A percentile compares a stretch with the other conserved stretches of the same genome.
Conservation (phyloP, 768 basidiomycete species). For the Russula sp. region DNA sequence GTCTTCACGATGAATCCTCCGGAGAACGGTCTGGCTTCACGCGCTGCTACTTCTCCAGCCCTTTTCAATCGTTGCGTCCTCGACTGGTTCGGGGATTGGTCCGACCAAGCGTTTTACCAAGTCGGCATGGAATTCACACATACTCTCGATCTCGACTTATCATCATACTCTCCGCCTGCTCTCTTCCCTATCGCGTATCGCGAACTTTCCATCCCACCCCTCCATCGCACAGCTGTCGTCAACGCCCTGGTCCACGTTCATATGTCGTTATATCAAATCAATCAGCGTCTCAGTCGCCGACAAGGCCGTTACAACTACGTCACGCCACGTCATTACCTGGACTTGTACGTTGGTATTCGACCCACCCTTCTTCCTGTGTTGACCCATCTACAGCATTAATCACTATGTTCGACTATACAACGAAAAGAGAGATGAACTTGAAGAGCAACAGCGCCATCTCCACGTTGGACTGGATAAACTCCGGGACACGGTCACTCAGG, state of each 20-base stretch:
- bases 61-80: constrained; percentile 98
- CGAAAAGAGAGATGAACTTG: constrained; percentile 95
- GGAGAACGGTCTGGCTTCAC: constrained; percentile 89
- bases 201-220: constrained; percentile 77
- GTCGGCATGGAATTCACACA: constrained; percentile 97
- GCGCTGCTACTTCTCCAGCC: constrained; percentile 96
- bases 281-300: constrained; percentile 80
- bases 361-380: constrained; percentile 13
- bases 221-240: constrained; percentile 86
- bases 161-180: constrained; percentile 72
- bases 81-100: constrained; percentile 99
- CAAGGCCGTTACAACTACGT: constrained; percentile 97
- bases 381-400: constrained; percentile 64
- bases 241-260: constrained; percentile 94
- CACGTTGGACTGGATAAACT: constrained; percentile 98
- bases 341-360: constrained; percentile 69
- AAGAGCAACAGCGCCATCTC: constrained; percentile 97
- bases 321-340: constrained; percentile 95
- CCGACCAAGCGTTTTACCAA: constrained; percentile 97
- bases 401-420: constrained; percentile 94
- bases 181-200: constrained; percentile 91
- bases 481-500: constrained; percentile 91
- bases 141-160: constrained; percentile 85
- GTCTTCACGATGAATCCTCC: constrained; percentile 99
- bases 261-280: constrained; percentile 83